Conservation (phyloP, 176 grass and related monocot genomes). For the Microstegium vimineum region DNA sequence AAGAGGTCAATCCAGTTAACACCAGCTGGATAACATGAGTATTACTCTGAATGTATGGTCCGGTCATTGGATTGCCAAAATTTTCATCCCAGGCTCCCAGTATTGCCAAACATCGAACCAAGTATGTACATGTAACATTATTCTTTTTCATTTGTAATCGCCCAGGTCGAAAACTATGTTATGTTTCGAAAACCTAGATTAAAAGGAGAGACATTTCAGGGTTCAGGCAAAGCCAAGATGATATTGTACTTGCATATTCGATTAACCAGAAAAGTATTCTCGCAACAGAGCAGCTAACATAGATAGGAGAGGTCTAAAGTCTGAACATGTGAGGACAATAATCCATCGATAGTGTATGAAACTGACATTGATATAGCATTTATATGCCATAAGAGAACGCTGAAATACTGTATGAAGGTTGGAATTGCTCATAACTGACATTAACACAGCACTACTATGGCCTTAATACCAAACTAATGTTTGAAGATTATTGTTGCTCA, state of each 20-base stretch:
- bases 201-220: background rate
- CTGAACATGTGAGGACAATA: background rate
- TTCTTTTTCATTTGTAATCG: background rate
- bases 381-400: too few relatives aligned
- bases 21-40: background rate
- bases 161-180: too few relatives aligned
- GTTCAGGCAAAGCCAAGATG: background rate
- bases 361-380: too few relatives aligned
- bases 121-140: background rate
- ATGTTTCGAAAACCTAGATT: background rate
- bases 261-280: background rate
- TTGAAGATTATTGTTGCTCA: background rate
- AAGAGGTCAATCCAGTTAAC: background rate
- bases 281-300: background rate
- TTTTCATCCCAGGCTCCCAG: background rate
- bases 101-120: conserved; percentile 4
- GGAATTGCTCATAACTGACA: background rate
- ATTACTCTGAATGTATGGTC: background rate
- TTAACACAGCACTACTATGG: too few relatives aligned
- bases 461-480: too few relatives aligned
- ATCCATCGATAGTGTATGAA: background rate
- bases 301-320: too few relatives aligned
- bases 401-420: background rate
- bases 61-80: background rate
- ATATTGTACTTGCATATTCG: background rate